Base-by-base conservation (phyloP, 495 filamentous ascomycete genomes). In the Penicillium salamii region DNA sequence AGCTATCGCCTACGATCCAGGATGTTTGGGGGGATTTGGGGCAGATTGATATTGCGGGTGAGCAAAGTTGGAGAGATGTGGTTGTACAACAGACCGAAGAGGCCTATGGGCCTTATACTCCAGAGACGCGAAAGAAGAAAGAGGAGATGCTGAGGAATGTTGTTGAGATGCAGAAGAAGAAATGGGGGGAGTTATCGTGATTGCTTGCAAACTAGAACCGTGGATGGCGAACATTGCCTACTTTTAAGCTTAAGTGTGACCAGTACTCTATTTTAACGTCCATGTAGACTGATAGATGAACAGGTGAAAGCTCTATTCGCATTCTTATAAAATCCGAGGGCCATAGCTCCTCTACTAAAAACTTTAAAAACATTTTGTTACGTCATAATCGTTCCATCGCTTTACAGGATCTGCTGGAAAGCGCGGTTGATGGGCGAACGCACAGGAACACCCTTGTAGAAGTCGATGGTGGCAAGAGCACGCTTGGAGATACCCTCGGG, bases 401-500 rank as follows among this genome's bases (percentile, higher is more conserved):
- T 47, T 62, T 74, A 76, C 60, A 74, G 62, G 50, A 76, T 70
- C 57, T 76, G 72, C 68, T 76, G 69, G 71, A 76, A 76, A 57
- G 72, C 93, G 65, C 90, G 88, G 83, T 97, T 96, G 76, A 98
- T 72, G 48, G 95, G 93, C 32, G 91, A 96, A 66, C 93, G 90
- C 54, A 96, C 80, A 63, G 83, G 82, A 54, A 88, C 81, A 57
- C 83, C 89, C 86, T 96, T 97, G 84, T 91, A 98, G 85, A 96
- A 97, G 57, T 96, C 82, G 59, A 98, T 78, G 47, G 93, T 98
- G 53, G 84, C 82, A 45, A 88, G 60, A 47, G 91, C 93, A 68
- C 95, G 90, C 85, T 97, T 96, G 75, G 88, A 80, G 67, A 98
- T 86, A 50, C 93, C 93, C 73, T 95, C 90, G 34, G 95, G 86